Evolutionary conservation across 306 rosid genomes (phyloP).

Genomic region (Casuarina cunninghamiana): DNA sequence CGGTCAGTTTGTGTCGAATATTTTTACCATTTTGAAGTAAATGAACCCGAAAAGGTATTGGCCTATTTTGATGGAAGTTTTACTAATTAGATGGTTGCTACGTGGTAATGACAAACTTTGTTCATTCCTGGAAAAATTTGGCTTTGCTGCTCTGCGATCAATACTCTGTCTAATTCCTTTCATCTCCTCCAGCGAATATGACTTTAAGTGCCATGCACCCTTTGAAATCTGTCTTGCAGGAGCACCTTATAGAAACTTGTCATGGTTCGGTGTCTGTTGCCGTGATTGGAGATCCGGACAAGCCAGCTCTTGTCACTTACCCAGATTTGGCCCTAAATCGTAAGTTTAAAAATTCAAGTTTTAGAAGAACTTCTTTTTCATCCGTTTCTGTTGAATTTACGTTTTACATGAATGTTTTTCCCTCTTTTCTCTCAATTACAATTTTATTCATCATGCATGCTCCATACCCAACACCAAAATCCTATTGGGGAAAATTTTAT

Average conservation of each 20-base stretch:
- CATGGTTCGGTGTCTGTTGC: conserved; percentile 73
- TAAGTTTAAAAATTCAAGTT: conserved; percentile 41
- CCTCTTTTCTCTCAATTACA: not conserved
- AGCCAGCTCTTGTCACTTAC: conserved; percentile 90
- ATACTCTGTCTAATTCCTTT: conserved; percentile 2
- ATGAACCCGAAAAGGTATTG: not conserved
- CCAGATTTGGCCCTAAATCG: conserved; percentile 95
- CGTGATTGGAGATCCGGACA: conserved; percentile 89
- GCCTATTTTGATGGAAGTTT: not conserved
- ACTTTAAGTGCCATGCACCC: conserved; percentile 14
- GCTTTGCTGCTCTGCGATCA: not conserved
- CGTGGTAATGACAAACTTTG: not conserved
- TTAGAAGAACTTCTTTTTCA: not conserved
- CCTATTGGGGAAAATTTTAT: no score
- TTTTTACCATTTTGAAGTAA: not conserved
- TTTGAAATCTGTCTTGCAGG: conserved; percentile 54
- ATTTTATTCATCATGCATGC: not conserved
- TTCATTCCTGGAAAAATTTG: not conserved
- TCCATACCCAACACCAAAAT: not conserved
- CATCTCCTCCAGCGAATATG: conserved; percentile 19
- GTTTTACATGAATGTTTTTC: conserved; percentile 2
- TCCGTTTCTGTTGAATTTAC: not conserved
- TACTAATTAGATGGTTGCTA: not conserved
- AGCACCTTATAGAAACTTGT: conserved; percentile 68
- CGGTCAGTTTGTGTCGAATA: not conserved